Conservation (phyloP, 139 green algal species). For the Chlorella ohadii region DNA sequence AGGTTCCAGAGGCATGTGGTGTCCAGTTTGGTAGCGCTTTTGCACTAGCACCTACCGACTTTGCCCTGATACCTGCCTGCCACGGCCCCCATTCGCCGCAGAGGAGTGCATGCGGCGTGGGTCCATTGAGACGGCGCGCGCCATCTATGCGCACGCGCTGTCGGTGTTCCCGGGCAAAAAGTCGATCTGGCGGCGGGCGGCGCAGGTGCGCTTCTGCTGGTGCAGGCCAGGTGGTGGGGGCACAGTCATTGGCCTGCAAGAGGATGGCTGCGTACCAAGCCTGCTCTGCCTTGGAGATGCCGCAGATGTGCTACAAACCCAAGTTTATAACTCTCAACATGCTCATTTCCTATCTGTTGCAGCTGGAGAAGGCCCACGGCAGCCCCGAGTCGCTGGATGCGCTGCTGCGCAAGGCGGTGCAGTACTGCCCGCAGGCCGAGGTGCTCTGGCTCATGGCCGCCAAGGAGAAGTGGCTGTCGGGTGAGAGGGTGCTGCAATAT, state of each 20-base stretch:
- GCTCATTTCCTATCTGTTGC: no score
- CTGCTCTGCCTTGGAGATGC: no score
- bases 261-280: no score
- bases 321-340: no score
- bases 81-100: background rate
- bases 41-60: no score
- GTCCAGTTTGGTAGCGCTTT: no score
- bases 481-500: background rate
- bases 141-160: constrained; percentile 84
- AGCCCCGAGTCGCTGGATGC: constrained; percentile 78
- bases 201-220: constrained; percentile 29
- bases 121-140: constrained; percentile 86
- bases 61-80: background rate
- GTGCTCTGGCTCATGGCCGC: constrained; percentile 98
- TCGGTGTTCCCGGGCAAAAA: constrained; percentile 83
- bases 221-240: no score
- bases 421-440: constrained; percentile 92
- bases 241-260: no score
- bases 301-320: no score
- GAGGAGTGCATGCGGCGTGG: constrained; percentile 59
- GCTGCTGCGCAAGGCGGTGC: constrained; percentile 84
- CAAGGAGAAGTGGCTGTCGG: constrained; percentile 93
- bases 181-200: constrained; percentile 86
- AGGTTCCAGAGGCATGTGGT: no score
- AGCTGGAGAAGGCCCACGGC: constrained; percentile 93